Evolutionary conservation across 2,329 filamentous ascomycete species (phyloP).

Genomic region (Ascochyta fabae): DNA sequence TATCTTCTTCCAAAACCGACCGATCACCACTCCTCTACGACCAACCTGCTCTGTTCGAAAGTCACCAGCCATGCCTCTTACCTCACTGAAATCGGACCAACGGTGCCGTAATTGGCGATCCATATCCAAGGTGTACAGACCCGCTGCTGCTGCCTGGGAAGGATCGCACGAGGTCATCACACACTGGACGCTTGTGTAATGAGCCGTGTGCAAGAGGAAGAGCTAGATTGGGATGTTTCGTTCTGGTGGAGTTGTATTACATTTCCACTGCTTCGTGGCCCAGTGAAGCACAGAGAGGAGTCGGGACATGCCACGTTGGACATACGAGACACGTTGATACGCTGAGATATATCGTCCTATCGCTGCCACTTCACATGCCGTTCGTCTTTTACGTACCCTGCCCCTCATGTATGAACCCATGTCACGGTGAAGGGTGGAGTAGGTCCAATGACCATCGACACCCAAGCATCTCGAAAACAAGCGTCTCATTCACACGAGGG

Average conservation of each 20-base stretch:
- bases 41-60: no score
- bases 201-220: not conserved
- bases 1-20: no score
- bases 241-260: no score
- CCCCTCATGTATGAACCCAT: not conserved
- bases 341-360: not conserved
- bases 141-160: constrained; percentile 9
- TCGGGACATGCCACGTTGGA: no score
- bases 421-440: not conserved
- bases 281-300: no score
- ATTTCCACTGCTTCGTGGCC: no score
- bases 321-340: no score
- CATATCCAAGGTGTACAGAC: not conserved
- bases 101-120: not conserved
- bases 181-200: not conserved
- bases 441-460: not conserved
- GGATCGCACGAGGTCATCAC: constrained; percentile 2
- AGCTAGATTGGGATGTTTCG: not conserved
- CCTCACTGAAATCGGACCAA: not conserved
- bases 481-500: not conserved
- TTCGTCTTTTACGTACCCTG: not conserved
- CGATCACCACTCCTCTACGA: no score
- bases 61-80: not conserved
- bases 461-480: not conserved
- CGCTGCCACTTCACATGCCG: not conserved